Base-by-base conservation (phyloP, 768 basidiomycete species). In the Leccinum uliginosum region DNA sequence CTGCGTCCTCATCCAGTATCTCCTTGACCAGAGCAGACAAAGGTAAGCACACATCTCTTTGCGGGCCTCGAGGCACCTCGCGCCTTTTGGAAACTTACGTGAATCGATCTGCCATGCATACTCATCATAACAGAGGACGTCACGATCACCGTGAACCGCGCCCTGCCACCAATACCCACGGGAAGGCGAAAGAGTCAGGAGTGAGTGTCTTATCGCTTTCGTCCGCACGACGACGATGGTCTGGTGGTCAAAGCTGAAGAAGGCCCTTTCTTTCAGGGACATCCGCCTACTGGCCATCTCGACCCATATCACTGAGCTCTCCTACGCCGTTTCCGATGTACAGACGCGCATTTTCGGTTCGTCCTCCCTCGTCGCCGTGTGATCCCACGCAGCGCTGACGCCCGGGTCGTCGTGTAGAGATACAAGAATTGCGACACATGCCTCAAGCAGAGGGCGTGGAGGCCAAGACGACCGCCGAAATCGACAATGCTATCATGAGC, bases 361-460 rank as follows among this genome's bases (percentile, higher is more conserved):
- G 70, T 66, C 21, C 5, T 43, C 38, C 54, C 35, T 29, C 27
- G 51, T 54, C 59, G 34, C 6, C 24, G 56, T 52, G 30, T 55
- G 47, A 4, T 21, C 35, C 27, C 43, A 45, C 26, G 30, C 47
- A 57, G 35, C 27, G 38, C 59, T 67, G 58, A 71, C 43, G 15
- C 23, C 9, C 50, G 32, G 56, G 14, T 56, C 53, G 34, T 19
- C 45, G 26, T 55, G 26, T 65, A 94, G 93, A 94, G 74, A 93
- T 95, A 51, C 91, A 96, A 72, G 93, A 96, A 71, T 80, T 95
- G 45, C 87, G 93, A 44, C 93, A 96, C 74, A 91, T 88, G 65
- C 86, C 88, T 17, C 87, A 90, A 61, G 78, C 83, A 12, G 79
- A 81, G 14, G 75, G 75, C 55, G 76, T 75, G 47, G 69, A 70